These are phyloP conservation scores for Aphanomyces invadans DNA, from an alignment of 352 stramenopile genomes.

Conservation along the genomic window DNA sequence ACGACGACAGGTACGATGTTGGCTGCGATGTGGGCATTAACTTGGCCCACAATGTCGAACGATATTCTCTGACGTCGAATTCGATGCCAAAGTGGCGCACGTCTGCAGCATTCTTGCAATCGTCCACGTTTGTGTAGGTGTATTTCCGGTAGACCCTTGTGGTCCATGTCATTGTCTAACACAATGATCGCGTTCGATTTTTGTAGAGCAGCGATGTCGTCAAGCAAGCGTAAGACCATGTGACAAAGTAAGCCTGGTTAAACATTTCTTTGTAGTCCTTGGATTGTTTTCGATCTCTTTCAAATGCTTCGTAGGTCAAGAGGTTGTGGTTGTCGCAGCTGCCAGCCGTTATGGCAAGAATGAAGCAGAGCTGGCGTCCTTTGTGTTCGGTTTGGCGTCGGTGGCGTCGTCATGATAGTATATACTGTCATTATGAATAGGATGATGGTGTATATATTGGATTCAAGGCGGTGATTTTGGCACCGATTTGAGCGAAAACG, in stretches of 20 bases:
- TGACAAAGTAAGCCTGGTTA: background rate
- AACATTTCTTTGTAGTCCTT: background rate
- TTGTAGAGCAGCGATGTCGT: background rate
- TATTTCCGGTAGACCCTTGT: background rate
- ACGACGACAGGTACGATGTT: conserved; percentile 5
- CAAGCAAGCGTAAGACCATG: background rate
- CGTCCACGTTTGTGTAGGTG: background rate
- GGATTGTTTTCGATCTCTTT: background rate
- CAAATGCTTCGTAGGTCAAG: background rate
- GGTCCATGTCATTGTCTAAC: background rate
- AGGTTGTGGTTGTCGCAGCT: background rate
- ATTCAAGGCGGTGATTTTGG: background rate
- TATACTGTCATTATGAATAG: background rate
- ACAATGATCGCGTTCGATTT: background rate
- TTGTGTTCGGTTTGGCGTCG: background rate
- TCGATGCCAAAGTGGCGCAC: background rate
- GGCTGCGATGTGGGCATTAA: background rate
- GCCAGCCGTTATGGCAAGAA: background rate
- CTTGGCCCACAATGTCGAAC: background rate
- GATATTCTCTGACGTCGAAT: background rate
- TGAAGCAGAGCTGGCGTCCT: background rate
- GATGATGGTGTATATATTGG: background rate
- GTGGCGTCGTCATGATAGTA: background rate
- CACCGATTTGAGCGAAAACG: background rate
- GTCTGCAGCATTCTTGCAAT: background rate